Base-by-base conservation (phyloP, 306 rosid genomes). In the Quercus agrifolia region DNA sequence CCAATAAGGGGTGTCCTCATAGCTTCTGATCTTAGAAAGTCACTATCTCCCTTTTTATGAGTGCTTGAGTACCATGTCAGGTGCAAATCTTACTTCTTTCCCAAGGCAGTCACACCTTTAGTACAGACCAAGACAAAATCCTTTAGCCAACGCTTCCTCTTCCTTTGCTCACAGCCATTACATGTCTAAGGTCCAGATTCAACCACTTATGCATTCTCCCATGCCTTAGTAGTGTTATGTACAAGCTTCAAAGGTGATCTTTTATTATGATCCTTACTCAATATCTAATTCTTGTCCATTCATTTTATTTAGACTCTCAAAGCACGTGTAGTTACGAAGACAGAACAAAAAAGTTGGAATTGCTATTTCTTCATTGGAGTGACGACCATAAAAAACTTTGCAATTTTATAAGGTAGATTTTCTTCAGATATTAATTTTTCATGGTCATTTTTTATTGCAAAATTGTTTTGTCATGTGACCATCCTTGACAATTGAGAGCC, bases 251-350 rank as follows among this genome's bases (percentile, higher is more conserved):
- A 17, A 28, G 31, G 61, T 30, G 73, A 10, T n/a, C 1, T 64
- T 67, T 76, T 57, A 63, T 72, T 18, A 21, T 64, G 30, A 67
- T 85, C 41, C 35, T 67, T 56, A 13, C 59, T 76, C 49, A 75
- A 20, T 23, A 80, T 62, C 51, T 11, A 62, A 21, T 70, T 74
- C 68, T 56, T 58, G 23, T 64, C 31, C 56, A 2, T 69, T 55
- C 59, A 49, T n/a, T 55, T 68, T 27, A 77, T 62, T 76, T 80
- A 93, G 96, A 93, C 91, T 82, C 98, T 95, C 74, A 87, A 92
- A 68, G 99, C 99, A 76, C 97, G 96, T 61, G 96, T 95, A 83
- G 87, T 94, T 82, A 97, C 96, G 80, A 95, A 95, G 85, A 94
- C 98, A 1, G 97, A 95, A 84, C 91, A 83, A 95, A 95, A 89